Conservation (phyloP, 2,329 filamentous ascomycete genomes). For the Cladosporium sp. region DNA sequence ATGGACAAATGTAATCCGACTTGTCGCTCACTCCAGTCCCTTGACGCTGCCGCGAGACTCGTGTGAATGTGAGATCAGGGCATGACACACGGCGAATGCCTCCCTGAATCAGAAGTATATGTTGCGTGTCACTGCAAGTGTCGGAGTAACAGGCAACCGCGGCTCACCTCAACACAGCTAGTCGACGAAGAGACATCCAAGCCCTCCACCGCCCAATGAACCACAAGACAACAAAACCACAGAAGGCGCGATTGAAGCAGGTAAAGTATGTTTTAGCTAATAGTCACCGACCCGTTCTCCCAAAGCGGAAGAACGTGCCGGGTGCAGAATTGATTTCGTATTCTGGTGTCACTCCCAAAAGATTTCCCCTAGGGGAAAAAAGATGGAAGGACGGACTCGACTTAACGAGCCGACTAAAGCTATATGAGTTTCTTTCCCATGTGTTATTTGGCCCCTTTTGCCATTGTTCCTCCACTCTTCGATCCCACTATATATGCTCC, state of each 20-base stretch:
- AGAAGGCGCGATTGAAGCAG: background rate
- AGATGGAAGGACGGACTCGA: conserved; percentile 6
- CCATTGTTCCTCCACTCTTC: background rate
- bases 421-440: conserved; percentile 4
- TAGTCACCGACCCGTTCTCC: background rate
- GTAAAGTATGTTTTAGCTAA: background rate
- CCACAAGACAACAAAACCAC: background rate
- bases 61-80: too few relatives aligned
- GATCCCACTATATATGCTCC: conserved; percentile 5
- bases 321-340: background rate
- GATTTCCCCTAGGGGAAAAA: background rate
- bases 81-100: too few relatives aligned
- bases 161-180: too few relatives aligned
- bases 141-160: too few relatives aligned
- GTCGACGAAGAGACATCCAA: too few relatives aligned
- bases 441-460: background rate
- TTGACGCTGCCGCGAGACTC: too few relatives aligned
- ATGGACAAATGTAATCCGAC: too few relatives aligned
- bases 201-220: too few relatives aligned
- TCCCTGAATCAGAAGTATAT: too few relatives aligned
- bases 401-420: conserved; percentile 11
- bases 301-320: background rate
- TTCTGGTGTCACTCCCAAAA: conserved; percentile 1
- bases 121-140: too few relatives aligned
- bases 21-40: too few relatives aligned